Evolutionary conservation across 73 alveolate species (phyloP).

Genomic region (Paramecium biaurelia): DNA sequence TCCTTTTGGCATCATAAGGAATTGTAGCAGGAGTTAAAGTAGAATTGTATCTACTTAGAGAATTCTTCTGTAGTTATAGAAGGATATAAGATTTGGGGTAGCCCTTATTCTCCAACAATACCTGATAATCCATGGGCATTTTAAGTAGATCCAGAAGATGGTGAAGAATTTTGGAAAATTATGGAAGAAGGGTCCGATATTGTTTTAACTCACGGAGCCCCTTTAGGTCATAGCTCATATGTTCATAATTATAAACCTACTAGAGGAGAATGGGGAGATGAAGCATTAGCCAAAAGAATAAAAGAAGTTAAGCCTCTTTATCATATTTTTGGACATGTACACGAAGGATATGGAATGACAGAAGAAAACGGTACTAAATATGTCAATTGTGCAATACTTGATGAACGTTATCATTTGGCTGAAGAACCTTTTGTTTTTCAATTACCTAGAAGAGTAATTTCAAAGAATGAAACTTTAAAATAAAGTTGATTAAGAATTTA

Average conservation of each 20-base stretch:
- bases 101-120: conserved; percentile 62
- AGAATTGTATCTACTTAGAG: conserved; percentile 61
- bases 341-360: neutral
- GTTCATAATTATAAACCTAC: neutral
- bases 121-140: conserved; percentile 46
- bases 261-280: neutral
- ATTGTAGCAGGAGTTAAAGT: neutral
- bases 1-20: neutral
- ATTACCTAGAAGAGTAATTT: neutral
- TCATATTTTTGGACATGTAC: conserved; percentile 45
- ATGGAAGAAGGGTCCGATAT: conserved; percentile 29
- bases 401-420: neutral
- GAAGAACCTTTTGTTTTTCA: neutral
- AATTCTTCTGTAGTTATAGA: conserved; percentile 26
- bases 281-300: neutral
- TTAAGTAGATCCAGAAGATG: conserved; percentile 58
- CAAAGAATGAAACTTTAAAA: neutral
- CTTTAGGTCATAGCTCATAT: neutral
- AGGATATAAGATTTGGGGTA: conserved; percentile 68
- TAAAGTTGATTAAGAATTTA: too few species aligned
- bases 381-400: neutral
- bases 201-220: conserved; percentile 30
- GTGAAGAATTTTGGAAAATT: neutral
- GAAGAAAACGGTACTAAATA: neutral
- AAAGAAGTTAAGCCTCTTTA: neutral